These are phyloP conservation scores for Colletotrichum tabaci DNA, from an alignment of 2,329 filamentous ascomycete genomes.

Conservation along the genomic window DNA sequence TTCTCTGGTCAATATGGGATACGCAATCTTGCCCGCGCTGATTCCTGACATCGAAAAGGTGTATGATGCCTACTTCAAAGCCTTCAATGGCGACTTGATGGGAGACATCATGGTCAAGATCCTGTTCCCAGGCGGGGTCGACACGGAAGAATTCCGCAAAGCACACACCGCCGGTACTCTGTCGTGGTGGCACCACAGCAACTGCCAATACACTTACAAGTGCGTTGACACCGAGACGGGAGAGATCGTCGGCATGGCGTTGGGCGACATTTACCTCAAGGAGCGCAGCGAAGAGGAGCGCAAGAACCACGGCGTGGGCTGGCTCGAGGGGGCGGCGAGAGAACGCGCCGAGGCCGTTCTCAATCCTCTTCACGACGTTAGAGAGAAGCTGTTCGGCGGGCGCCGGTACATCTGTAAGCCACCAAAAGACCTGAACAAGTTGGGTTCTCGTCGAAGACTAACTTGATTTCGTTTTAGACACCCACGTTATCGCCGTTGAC, in stretches of 20 bases:
- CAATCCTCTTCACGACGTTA: constrained; percentile 57
- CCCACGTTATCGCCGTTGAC: constrained; percentile 61
- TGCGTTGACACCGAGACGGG: constrained; percentile 60
- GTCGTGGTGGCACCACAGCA: constrained; percentile 55
- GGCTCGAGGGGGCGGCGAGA: constrained; percentile 61
- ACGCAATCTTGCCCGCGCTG: constrained; percentile 60
- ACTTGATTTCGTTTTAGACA: constrained; percentile 47
- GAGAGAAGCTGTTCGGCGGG: constrained; percentile 58
- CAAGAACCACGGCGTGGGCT: constrained; percentile 59
- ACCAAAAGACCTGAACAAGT: neutral
- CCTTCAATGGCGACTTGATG: constrained; percentile 58
- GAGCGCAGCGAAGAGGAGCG: constrained; percentile 58
- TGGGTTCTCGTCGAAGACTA: neutral
- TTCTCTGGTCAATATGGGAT: constrained; percentile 50
- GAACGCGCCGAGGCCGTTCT: constrained; percentile 60
- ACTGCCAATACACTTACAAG: constrained; percentile 63
- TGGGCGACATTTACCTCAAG: constrained; percentile 60
- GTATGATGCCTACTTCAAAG: constrained; percentile 63
- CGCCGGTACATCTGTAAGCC: constrained; percentile 59
- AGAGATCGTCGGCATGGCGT: constrained; percentile 62
- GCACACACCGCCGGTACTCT: constrained; percentile 59
- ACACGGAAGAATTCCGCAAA: constrained; percentile 57
- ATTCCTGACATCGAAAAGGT: constrained; percentile 62
- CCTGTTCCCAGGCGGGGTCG: constrained; percentile 56
- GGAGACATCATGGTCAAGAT: constrained; percentile 58